Evolutionary conservation across 2,329 filamentous ascomycete species (phyloP).

Genomic region (Aureobasidium sp.): DNA sequence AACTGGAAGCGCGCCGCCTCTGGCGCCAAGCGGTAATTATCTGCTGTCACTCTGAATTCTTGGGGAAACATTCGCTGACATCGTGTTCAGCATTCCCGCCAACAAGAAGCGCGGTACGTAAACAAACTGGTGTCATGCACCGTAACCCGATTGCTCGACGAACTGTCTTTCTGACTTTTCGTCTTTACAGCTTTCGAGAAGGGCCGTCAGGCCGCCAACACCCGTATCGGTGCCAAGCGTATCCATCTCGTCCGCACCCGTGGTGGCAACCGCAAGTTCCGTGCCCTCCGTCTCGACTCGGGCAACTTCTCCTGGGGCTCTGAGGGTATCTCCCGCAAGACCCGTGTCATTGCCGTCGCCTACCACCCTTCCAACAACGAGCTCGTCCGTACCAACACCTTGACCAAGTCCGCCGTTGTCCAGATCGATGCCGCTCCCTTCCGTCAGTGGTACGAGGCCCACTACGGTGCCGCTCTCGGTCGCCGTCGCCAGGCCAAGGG

Average conservation of each 20-base stretch:
- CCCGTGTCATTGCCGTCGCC: slow-evolving; percentile 94
- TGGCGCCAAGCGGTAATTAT: slow-evolving; percentile 67
- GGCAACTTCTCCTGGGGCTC: slow-evolving; percentile 99
- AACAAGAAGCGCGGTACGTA: slow-evolving; percentile 53
- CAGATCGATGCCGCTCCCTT: slow-evolving; percentile 98
- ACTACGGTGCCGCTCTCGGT: slow-evolving; percentile 90
- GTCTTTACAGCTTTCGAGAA: slow-evolving; percentile 92
- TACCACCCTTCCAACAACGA: slow-evolving; percentile 99
- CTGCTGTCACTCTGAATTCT: neutral
- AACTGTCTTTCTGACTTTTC: slow-evolving; percentile 54
- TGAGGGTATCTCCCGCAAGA: slow-evolving; percentile 97
- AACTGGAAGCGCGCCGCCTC: slow-evolving; percentile 99
- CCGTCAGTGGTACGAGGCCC: slow-evolving; percentile 99
- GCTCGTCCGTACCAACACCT: slow-evolving; percentile 99
- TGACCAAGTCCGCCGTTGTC: slow-evolving; percentile 97
- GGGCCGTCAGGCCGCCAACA: slow-evolving; percentile 98
- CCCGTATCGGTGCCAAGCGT: slow-evolving; percentile 95
- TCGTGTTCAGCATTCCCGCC: slow-evolving; percentile 39
- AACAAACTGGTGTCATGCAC: slow-evolving; percentile 15
- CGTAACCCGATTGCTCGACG: slow-evolving; percentile 50
- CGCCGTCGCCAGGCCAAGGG: slow-evolving; percentile 80
- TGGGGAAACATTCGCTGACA: neutral
- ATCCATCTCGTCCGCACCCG: slow-evolving; percentile 95
- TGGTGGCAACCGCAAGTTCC: slow-evolving; percentile 99
- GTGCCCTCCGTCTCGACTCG: slow-evolving; percentile 94